Base-by-base conservation (phyloP, 2,329 filamentous ascomycete genomes). In the Arachnopeziza araneosa region DNA sequence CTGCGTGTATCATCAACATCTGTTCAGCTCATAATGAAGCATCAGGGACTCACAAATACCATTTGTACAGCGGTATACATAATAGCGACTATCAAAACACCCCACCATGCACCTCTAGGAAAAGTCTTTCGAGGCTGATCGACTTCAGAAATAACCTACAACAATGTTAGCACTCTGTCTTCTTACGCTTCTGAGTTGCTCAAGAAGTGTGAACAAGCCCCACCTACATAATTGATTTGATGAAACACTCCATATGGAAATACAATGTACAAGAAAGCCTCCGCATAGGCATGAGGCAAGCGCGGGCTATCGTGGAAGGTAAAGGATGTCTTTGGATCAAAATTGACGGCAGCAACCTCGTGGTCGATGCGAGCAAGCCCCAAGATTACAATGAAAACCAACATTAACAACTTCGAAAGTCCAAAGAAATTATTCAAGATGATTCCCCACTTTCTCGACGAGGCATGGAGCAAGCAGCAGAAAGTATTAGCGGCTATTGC, bases 391-490 rank as follows among this genome's bases (percentile, higher is more conserved):
- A 83, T 78, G 12, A 77, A 70, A 1, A 81, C 58, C 2, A 84
- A 73, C 1, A 82, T 76, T 53, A 72, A 65, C 3, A 81, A 67
- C 63, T 84, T 84, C 60, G 80, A 64, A 2, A 76, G 68, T 2
- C 80, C 80, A 32, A 83, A 70, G 21, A 75, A 24, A 61, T 83
- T 83, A 67, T 80, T 81, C 24, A 83, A 66, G 21, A 73, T 66
- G 49, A 83, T 80, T 2, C 81, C 81, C 2, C 78, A 79, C 2
- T 76, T 72, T 30, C 81, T 72, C 54, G 78, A 82, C 22, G 71
- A 67, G 2, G 70, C 75, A 60, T 83, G 81, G 1, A 82, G 74
- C 21, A 80, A 71, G 60, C 79, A 80, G 2, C 77, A 75, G 14
- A 76, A 65, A 0, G 75, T 75, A 12, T 79, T 72, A 0, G 75